Evolutionary conservation across 2,329 filamentous ascomycete genomes (phyloP).

Genomic region (Cercospora nicotianae): DNA sequence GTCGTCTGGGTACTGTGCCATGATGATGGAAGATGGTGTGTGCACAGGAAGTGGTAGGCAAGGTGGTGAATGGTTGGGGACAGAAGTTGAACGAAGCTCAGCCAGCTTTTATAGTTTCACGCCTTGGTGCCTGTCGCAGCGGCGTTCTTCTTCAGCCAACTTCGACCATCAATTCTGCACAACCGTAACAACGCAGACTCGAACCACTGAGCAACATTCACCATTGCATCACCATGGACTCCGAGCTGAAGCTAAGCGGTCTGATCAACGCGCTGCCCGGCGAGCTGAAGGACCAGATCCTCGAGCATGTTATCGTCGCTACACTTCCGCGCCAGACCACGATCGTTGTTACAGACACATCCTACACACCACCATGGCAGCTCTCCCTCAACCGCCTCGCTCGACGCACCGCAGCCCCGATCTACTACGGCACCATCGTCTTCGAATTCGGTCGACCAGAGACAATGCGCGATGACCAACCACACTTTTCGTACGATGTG

Average conservation of each 20-base stretch:
- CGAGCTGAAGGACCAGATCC: background rate
- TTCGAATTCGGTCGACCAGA: background rate
- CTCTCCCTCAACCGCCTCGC: background rate
- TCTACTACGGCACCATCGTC: background rate
- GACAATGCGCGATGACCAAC: background rate
- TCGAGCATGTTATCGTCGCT: background rate
- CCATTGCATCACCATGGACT: background rate
- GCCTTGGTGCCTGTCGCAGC: background rate
- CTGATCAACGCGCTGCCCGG: background rate
- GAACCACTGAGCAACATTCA: background rate
- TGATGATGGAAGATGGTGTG: background rate
- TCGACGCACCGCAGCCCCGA: background rate
- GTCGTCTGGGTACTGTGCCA: background rate
- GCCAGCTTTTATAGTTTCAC: background rate
- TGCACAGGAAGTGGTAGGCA: background rate
- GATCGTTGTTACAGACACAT: background rate
- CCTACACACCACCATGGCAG: background rate
- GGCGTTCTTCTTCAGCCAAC: background rate
- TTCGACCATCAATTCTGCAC: background rate
- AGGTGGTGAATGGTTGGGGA: background rate
- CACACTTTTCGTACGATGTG: background rate
- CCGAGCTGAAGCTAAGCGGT: background rate
- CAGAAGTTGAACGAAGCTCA: background rate
- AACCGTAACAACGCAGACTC: background rate
- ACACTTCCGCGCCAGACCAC: background rate